Percentiles rank a stretch among this genome's conserved stretches.
phyloP scores from a whole-genome alignment of 2,329 filamentous ascomycete genomes.

The Colletotrichum truncatum region DNA sequence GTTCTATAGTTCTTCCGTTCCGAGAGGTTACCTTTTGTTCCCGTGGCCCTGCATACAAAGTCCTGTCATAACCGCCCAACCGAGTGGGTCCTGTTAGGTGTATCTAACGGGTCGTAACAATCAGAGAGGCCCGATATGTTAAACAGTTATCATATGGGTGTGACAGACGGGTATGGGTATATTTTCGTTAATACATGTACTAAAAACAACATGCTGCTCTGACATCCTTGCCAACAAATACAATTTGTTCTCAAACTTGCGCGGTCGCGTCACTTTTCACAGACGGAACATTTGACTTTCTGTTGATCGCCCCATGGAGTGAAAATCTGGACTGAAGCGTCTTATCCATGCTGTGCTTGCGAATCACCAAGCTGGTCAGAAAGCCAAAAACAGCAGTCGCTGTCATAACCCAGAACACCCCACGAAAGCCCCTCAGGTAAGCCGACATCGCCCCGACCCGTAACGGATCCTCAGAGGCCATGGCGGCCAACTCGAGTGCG shows the following conservation, averaged over 20 bases:
- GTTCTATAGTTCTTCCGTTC: too few relatives aligned
- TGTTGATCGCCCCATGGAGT: not conserved
- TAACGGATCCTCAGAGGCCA: not conserved
- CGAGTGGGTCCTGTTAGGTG: too few relatives aligned
- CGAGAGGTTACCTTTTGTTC: too few relatives aligned
- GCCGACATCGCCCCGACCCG: not conserved
- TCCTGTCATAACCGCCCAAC: too few relatives aligned
- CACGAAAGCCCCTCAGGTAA: not conserved
- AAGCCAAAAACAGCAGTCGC: not conserved
- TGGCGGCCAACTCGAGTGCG: not conserved
- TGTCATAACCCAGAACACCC: not conserved
- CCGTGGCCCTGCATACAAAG: too few relatives aligned
- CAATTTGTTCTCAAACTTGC: not conserved
- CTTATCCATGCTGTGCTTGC: not conserved
- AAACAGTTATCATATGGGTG: too few relatives aligned
- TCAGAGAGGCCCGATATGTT: too few relatives aligned
- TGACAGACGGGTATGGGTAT: too few relatives aligned
- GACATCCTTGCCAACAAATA: too few relatives aligned
- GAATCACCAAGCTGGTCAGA: not conserved
- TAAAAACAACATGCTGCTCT: too few relatives aligned
- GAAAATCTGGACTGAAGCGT: not conserved
- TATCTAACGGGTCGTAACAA: too few relatives aligned
- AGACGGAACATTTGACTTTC: not conserved
- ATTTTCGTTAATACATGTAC: too few relatives aligned
- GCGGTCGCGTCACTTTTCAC: not conserved